Evolutionary conservation across 768 basidiomycete species (phyloP).

Genomic region (Trametes meyenii): DNA sequence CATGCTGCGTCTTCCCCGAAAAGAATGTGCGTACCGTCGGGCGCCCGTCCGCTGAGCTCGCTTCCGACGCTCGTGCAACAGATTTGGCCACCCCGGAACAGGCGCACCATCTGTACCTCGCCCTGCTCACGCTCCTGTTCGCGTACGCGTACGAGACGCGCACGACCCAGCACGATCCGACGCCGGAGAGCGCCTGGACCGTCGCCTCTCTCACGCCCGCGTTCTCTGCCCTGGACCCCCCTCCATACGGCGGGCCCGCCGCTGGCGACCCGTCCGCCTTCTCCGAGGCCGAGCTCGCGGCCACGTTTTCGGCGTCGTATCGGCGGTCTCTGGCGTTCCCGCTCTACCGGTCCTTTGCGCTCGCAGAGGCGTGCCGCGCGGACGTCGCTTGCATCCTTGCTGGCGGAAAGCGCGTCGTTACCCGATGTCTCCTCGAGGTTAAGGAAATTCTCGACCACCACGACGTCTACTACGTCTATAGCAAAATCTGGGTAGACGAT

Average conservation of each 20-base stretch:
- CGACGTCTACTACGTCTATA: conserved; percentile 87
- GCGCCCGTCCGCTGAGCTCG: neutral
- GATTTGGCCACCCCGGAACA: conserved; percentile 63
- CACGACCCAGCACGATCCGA: conserved; percentile 78
- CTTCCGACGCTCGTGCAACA: conserved; percentile 32
- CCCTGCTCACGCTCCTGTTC: conserved; percentile 72
- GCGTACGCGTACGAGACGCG: conserved; percentile 82
- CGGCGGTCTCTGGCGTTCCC: conserved; percentile 78
- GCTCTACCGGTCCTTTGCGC: conserved; percentile 73
- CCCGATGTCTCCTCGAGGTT: conserved; percentile 70
- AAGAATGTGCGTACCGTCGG: conserved; percentile 49
- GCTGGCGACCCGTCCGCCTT: conserved; percentile 26
- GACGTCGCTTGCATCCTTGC: conserved; percentile 64
- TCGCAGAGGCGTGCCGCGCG: conserved; percentile 67
- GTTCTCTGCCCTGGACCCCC: conserved; percentile 82
- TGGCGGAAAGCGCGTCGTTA: conserved; percentile 62
- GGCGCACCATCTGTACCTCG: conserved; percentile 66
- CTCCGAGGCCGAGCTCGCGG: conserved; percentile 48
- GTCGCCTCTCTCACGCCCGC: conserved; percentile 70
- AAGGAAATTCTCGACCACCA: conserved; percentile 78
- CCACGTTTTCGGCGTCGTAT: conserved; percentile 63
- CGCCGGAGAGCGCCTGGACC: conserved; percentile 89
- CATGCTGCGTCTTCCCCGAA: conserved; percentile 59
- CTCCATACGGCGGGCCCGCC: conserved; percentile 42
- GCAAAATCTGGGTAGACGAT: conserved; percentile 85